Base-by-base conservation (phyloP, 1,284 basidiomycete species). In the Rhodotorula sp. region DNA sequence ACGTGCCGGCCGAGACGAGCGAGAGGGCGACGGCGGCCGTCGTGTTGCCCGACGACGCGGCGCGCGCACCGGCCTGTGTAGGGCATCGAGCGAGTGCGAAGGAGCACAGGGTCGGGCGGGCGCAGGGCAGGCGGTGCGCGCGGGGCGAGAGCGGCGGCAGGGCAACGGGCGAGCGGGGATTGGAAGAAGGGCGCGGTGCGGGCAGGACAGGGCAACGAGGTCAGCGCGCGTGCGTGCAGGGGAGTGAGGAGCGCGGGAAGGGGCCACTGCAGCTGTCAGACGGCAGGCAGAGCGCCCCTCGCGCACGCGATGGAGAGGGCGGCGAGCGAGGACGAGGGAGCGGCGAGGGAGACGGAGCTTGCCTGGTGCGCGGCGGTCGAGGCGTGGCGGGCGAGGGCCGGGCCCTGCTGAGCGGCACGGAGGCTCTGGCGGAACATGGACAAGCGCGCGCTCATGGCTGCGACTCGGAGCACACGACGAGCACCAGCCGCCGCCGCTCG, bases 1-100 rank as follows among this genome's bases (percentile, higher is more conserved):
- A 87, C 55, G 94, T 91, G 72, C 96, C 94, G 75, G 86, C 91
- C 62, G 94, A 88, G 80, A 91, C 84, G 61, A 63, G 62, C 44
- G 62, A 55, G 49, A 63, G 53, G 42, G 53, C 62, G 44, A 55
- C 52, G 25, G 62, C 62, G 14, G 53, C 34, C 34, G 34, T 34
- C 34, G 58, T 55, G 25, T 53, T 53, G 25, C 44, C 68, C 50
- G 71, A 67, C 13, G 59, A 27, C 27, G 66, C 59, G 49, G 56
- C 63, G 50, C 70, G 66, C 16, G 66, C 13, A 13, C 66, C 72
- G 21, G 72, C 54, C 67, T 66, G 12, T 7, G 16, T 3, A 34
- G 19, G 25, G 17, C 25, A 53, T 27, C 2, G 4, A 3, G 4
- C 8, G 34, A 2, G 34, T 12, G 25, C 25, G 16, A n/a, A n/a